Percentiles rank a stretch among this genome's conserved stretches.
These are phyloP conservation scores for Aspergillus luchuensis DNA, from an alignment of 2,329 filamentous ascomycete species.

Conservation along the genomic window DNA sequence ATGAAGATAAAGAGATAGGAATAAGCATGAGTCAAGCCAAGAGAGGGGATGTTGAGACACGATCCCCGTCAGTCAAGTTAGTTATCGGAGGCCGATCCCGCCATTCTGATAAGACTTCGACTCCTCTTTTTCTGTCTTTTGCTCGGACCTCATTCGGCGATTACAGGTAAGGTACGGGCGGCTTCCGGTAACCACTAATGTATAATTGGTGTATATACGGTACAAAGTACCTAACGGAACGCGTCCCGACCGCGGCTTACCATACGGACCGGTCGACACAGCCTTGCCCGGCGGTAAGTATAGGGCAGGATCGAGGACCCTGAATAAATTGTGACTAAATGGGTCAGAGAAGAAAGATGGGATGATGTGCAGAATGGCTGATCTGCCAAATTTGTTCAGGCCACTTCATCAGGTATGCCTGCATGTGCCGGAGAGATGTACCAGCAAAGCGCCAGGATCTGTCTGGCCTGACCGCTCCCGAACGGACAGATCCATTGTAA, in stretches of 20 bases:
- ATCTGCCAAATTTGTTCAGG: background rate
- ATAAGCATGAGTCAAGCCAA: background rate
- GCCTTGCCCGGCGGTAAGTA: background rate
- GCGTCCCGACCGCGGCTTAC: background rate
- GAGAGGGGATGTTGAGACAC: background rate
- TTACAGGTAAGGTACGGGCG: background rate
- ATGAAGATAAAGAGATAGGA: background rate
- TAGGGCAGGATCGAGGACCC: background rate
- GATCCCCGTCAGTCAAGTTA: background rate
- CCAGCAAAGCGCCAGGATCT: background rate
- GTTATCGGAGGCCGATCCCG: conserved; percentile 3
- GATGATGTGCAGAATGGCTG: background rate
- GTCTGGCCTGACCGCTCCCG: conserved; percentile 4
- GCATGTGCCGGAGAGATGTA: background rate
- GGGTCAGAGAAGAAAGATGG: background rate
- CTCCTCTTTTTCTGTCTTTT: background rate
- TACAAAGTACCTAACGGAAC: background rate
- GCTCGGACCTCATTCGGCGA: background rate
- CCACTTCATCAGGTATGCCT: background rate
- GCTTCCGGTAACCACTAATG: background rate
- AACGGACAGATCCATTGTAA: background rate
- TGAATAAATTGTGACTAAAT: background rate
- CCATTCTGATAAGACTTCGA: background rate
- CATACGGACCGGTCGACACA: background rate
- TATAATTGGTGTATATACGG: background rate